Evolutionary conservation across 2,329 filamentous ascomycete species (phyloP).

Genomic region (Fusarium protoensiforme): DNA sequence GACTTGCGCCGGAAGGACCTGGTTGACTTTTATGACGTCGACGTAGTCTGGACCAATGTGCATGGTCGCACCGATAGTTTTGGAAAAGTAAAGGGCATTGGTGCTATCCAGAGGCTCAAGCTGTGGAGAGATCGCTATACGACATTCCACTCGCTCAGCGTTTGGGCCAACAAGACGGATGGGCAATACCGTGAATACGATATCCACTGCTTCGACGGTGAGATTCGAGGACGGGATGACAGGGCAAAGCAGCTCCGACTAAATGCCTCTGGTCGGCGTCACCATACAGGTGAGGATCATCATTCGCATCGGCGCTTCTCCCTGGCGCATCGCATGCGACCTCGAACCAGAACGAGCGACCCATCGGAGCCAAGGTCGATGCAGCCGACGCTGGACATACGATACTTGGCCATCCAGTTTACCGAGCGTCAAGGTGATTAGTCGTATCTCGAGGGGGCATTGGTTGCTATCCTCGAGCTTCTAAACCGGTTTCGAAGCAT

Average conservation of each 20-base stretch:
- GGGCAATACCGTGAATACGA: slow-evolving; percentile 60
- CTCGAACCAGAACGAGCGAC: slow-evolving; percentile 48
- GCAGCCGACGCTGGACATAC: slow-evolving; percentile 52
- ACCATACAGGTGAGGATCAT: slow-evolving; percentile 53
- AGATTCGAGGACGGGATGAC: slow-evolving; percentile 59
- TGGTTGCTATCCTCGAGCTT: slow-evolving; percentile 12
- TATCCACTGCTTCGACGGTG: slow-evolving; percentile 59
- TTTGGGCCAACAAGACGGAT: slow-evolving; percentile 60
- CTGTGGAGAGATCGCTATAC: slow-evolving; percentile 62
- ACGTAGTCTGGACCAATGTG: slow-evolving; percentile 63
- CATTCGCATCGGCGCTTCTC: slow-evolving; percentile 54
- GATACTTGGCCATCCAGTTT: slow-evolving; percentile 62
- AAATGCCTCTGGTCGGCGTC: slow-evolving; percentile 53
- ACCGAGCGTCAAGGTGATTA: slow-evolving; percentile 57
- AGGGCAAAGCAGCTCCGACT: slow-evolving; percentile 58
- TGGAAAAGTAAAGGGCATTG: slow-evolving; percentile 62
- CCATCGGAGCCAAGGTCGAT: slow-evolving; percentile 40
- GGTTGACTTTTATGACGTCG: slow-evolving; percentile 63
- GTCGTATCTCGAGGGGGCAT: slow-evolving; percentile 5
- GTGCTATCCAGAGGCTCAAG: slow-evolving; percentile 63
- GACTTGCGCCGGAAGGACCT: slow-evolving; percentile 60
- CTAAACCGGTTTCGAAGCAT: slow-evolving; percentile 14
- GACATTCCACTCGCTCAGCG: slow-evolving; percentile 58
- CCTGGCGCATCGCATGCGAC: slow-evolving; percentile 56
- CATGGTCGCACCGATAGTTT: slow-evolving; percentile 62